Conservation (phyloP, 2,329 filamentous ascomycete genomes). For the Aspergillus udagawae region DNA sequence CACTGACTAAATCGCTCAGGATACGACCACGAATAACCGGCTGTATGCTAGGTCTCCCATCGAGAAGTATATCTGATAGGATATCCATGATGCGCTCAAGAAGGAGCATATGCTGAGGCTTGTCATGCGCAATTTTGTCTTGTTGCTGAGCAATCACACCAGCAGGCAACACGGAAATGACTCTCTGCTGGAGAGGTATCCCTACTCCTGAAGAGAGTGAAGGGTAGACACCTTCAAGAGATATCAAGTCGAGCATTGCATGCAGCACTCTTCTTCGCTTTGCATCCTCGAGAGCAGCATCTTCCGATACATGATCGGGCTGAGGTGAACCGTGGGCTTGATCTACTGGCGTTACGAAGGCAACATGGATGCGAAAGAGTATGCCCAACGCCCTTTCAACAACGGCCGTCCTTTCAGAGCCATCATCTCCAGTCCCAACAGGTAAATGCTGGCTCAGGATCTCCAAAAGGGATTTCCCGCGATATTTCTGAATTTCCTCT, state of each 20-base stretch:
- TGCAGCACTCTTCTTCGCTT: constrained; percentile 37
- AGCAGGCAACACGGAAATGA: constrained; percentile 41
- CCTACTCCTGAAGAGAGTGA: constrained; percentile 41
- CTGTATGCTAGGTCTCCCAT: constrained; percentile 35
- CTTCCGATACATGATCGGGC: constrained; percentile 13
- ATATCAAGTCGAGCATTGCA: constrained; percentile 41
- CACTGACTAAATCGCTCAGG: constrained; percentile 39
- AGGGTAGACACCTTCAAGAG: constrained; percentile 44
- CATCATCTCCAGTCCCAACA: constrained; percentile 10
- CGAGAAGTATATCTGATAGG: constrained; percentile 29
- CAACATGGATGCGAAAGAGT: constrained; percentile 31
- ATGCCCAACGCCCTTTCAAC: constrained; percentile 33
- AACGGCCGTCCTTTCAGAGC: constrained; percentile 22
- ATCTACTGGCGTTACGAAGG: constrained; percentile 26
- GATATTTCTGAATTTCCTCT: constrained; percentile 38
- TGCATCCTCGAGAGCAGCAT: constrained; percentile 38
- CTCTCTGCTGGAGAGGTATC: constrained; percentile 41
- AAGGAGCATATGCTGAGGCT: constrained; percentile 26
- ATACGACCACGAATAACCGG: constrained; percentile 37
- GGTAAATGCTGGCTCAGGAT: constrained; percentile 22
- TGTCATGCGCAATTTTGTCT: constrained; percentile 11
- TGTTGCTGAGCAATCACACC: constrained; percentile 40
- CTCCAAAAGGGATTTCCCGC: constrained; percentile 32
- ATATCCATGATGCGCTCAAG: constrained; percentile 27
- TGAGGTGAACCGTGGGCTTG: constrained; percentile 5